Evolutionary conservation across 75 land plant species (phyloP), one percentile per base, ranked within the genome.

Genomic region (Cupressus sempervirens): DNA sequence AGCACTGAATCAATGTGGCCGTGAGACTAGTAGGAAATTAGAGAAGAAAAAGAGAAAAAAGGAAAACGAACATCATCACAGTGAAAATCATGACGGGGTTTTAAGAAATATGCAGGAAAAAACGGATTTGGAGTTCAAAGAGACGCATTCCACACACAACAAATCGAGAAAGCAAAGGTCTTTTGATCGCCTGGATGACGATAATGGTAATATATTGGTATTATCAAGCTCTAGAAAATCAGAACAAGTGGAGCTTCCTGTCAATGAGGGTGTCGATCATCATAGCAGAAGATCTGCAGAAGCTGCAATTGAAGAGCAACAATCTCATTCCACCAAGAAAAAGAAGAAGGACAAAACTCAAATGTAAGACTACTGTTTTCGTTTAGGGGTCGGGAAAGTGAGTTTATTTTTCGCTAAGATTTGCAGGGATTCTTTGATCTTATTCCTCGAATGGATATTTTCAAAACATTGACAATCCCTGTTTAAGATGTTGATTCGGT

Each of bases 41-140:
- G 80, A 77, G 80, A 20, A 41, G 48, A 26, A 41, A 46, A 77
- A 38, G 48, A 77, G 23, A 77, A 43, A 77, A 8, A 26, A 23
- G 6, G 43, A 20, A 14, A 58, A 20, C 0, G 23, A 58, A 20
- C 65, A 58, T 58, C 58, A 54, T 16, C 20, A 76, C n/a, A 18
- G 40, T 36, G 43, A 76, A 35, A 38, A 76, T 2, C 20, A 76
- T 18, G 80, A 41, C 10, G 9, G 35, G 34, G 45, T 2, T 76
- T 7, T 74, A 35, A 74, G 16, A 34, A 20, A 76, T 38, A 1
- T 38, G 4, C 38, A 8, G 0, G 45, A 15, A 41, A 18, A 76
- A 76, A 3, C 26, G 20, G 80, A 76, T 76, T 41, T 76, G 80
- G 80, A 76, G 80, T 8, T 35, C 38, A 74, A 74, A 34, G 76